These are phyloP conservation scores for Ceratocystis cubensis DNA, from an alignment of 2,329 filamentous ascomycete species.

Conservation along the genomic window DNA sequence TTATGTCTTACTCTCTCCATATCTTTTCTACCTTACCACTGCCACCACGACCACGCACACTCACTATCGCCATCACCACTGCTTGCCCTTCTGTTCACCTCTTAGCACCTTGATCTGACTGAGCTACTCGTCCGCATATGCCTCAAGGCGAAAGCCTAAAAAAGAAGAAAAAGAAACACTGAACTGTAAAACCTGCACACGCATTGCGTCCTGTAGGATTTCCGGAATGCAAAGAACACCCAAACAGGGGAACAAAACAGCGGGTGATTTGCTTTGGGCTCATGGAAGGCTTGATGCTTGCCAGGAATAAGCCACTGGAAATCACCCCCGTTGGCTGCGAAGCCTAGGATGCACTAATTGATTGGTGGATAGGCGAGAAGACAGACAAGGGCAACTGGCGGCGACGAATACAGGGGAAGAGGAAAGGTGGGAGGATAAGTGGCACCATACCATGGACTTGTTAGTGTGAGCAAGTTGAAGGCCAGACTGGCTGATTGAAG, in stretches of 20 bases:
- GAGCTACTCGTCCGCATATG: background rate
- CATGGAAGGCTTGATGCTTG: background rate
- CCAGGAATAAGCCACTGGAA: background rate
- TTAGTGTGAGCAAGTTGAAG: background rate
- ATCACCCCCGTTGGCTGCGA: background rate
- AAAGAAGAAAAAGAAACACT: background rate
- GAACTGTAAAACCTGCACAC: background rate
- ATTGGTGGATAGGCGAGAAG: conserved; percentile 1
- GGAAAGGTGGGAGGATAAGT: background rate
- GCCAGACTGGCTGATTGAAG: background rate
- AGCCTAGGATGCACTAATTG: background rate
- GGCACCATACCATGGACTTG: background rate
- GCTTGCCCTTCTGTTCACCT: background rate
- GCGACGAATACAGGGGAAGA: background rate
- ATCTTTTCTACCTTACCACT: background rate
- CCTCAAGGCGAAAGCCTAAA: background rate
- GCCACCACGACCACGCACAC: background rate
- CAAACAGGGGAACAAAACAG: background rate
- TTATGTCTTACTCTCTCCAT: background rate
- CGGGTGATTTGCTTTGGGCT: conserved; percentile 2
- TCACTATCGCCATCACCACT: background rate
- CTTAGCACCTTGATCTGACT: background rate
- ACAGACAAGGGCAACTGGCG: background rate
- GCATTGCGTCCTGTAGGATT: background rate
- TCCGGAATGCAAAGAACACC: background rate